Base-by-base conservation (phyloP, 257 asterid genomes). In the Echites panduratus region DNA sequence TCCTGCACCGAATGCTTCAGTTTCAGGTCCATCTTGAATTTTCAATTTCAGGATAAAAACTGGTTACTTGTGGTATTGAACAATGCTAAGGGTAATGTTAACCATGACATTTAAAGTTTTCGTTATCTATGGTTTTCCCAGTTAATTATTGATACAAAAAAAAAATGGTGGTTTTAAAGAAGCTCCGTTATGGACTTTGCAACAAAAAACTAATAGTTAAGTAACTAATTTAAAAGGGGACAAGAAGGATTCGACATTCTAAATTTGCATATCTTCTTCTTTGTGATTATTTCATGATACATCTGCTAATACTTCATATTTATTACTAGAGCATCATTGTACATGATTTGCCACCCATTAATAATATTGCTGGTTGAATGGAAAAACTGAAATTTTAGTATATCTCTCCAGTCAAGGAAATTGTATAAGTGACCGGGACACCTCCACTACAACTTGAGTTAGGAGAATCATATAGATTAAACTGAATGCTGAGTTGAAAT, bases 1-100 rank as follows among this genome's bases (percentile, higher is more conserved):
- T 71, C 85, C 89, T 2, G 29, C 73, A 43, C n/a, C 73, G 70
- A 78, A 77, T 17, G 45, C 70, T 78, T 79, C 85, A 41, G 72
- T 12, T 72, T 27, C 84, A 71, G 85, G 89, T 87, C 76, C 73
- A 77, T 35, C 14, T 47, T 57, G 64, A 63, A 29, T 35, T 40
- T 26, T 38, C 10, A 50, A 32, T 41, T 27, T n/a, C 49, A 50
- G 19, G 45, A 6, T 52, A 17, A 49, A 58, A 69, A 27, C 41
- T 11, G 8, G 32, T n/a, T 17, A 52, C 32, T 27, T 6, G 11
- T 63, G 7, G 20, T 49, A 26, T 67, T 26, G 48, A 7, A 32
- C 38, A 1, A 26, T 57, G 29, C 48, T 6, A 4, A 10, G 49
- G 22, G 16, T 43, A 47, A 68, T 45, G n/a, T 68, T 56, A 24